phyloP scores from a whole-genome alignment of 805 yeast genomes.

The Brettanomyces anomalus region DNA sequence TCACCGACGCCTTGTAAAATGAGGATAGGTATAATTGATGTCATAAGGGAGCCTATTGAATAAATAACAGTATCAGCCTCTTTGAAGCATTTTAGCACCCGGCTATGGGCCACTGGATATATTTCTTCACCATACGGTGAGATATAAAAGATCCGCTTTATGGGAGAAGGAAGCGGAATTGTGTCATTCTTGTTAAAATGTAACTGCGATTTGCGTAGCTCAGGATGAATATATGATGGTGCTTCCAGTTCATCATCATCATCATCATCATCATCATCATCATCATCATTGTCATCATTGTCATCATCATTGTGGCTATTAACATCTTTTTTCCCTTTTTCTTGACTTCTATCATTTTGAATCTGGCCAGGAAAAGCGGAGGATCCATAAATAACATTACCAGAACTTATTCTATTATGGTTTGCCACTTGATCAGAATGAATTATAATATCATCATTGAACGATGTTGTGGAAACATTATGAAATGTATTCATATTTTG shows the following conservation, averaged over 20 bases:
- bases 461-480: constrained; percentile 1
- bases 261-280: constrained; percentile 10
- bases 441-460: constrained; percentile 2
- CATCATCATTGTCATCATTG: background rate
- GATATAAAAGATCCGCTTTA: constrained; percentile 65
- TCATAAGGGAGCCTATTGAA: constrained; percentile 84
- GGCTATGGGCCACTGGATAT: constrained; percentile 59
- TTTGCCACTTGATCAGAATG: background rate
- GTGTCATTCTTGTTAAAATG: constrained; percentile 54
- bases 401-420: background rate
- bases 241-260: constrained; percentile 46
- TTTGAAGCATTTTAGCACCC: constrained; percentile 45
- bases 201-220: constrained; percentile 62
- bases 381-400: background rate
- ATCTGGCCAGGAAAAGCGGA: too few relatives aligned
- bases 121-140: constrained; percentile 86
- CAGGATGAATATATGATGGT: constrained; percentile 72
- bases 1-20: constrained; percentile 66
- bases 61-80: constrained; percentile 51
- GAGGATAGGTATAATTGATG: constrained; percentile 75
- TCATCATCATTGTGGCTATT: too few relatives aligned
- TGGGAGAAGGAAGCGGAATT: constrained; percentile 65
- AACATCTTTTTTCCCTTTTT: background rate
- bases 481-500: background rate
- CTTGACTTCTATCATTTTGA: too few relatives aligned